Evolutionary conservation across 2,329 filamentous ascomycete species (phyloP).

Genomic region (Arachnopeziza araneosa): DNA sequence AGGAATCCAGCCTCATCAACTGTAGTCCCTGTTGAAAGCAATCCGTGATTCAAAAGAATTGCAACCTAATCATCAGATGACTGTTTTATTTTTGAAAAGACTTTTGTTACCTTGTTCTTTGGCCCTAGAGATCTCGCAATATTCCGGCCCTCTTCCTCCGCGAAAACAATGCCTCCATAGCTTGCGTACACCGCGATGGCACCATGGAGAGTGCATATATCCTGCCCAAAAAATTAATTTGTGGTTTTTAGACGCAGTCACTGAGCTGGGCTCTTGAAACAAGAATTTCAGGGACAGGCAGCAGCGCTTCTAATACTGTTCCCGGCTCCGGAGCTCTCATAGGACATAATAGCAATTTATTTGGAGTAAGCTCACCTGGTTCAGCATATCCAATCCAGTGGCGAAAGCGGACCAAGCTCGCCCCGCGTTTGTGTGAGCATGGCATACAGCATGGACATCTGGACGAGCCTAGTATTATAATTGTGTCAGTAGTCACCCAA

Average conservation of each 20-base stretch:
- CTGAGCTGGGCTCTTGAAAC: too few species aligned
- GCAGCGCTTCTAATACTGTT: too few species aligned
- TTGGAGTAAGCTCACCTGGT: too few species aligned
- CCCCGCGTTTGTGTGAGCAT: conserved; percentile 61
- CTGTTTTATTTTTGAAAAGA: neutral
- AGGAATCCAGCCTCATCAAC: conserved; percentile 71
- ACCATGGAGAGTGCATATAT: conserved; percentile 59
- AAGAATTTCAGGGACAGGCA: too few species aligned
- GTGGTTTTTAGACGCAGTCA: too few species aligned
- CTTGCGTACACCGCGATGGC: conserved; percentile 59
- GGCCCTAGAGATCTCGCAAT: conserved; percentile 59
- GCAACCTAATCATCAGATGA: conserved; percentile 37
- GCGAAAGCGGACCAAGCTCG: conserved; percentile 65
- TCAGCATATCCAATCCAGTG: conserved; percentile 63
- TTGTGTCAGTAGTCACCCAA: neutral
- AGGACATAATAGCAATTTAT: too few species aligned
- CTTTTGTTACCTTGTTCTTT: conserved; percentile 36
- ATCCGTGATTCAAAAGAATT: conserved; percentile 66
- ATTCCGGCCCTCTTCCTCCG: conserved; percentile 55
- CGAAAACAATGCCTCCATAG: conserved; percentile 60
- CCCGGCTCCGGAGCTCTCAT: too few species aligned
- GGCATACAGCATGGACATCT: conserved; percentile 62
- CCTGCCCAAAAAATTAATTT: too few species aligned
- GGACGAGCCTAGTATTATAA: conserved; percentile 26
- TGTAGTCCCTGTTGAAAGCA: conserved; percentile 64